Conservation (phyloP, 169 alveolate genomes). For the Plasmodium malariae region DNA sequence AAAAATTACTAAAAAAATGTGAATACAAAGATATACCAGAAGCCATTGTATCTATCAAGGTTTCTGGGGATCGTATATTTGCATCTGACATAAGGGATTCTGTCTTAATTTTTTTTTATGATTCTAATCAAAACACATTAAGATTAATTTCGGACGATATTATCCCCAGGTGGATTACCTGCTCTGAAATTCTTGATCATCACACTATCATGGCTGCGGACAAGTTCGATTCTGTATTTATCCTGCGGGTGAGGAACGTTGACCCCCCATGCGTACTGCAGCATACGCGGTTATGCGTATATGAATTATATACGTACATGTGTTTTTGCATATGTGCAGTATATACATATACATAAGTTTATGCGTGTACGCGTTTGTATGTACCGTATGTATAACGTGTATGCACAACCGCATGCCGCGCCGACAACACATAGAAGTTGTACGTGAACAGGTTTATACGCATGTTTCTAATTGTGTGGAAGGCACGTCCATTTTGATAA, state of each 20-base stretch:
- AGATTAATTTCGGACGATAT: constrained; percentile 92
- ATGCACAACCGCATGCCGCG: no score
- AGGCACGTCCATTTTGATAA: no score
- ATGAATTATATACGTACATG: no score
- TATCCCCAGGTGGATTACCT: constrained; percentile 96
- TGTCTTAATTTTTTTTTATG: constrained; percentile 92
- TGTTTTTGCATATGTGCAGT: no score
- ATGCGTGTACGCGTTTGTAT: no score
- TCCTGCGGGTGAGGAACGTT: constrained; percentile 33
- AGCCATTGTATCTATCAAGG: constrained; percentile 86
- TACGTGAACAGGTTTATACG: no score
- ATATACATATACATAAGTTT: no score
- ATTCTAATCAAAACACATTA: constrained; percentile 82
- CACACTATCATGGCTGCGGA: constrained; percentile 92
- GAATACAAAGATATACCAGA: constrained; percentile 94
- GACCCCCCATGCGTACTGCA: no score
- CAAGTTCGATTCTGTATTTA: constrained; percentile 82
- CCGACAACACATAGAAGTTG: no score
- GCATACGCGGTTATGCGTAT: no score
- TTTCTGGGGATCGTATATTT: constrained; percentile 92
- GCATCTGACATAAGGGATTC: constrained; percentile 96
- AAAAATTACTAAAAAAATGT: constrained; percentile 96
- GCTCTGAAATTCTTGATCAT: constrained; percentile 95
- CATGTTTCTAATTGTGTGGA: no score
- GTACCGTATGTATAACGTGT: no score